Evolutionary conservation across 1,284 basidiomycete species (phyloP), one percentile per base, ranked within the genome.

Genomic region (Sporisorium sorghi): DNA sequence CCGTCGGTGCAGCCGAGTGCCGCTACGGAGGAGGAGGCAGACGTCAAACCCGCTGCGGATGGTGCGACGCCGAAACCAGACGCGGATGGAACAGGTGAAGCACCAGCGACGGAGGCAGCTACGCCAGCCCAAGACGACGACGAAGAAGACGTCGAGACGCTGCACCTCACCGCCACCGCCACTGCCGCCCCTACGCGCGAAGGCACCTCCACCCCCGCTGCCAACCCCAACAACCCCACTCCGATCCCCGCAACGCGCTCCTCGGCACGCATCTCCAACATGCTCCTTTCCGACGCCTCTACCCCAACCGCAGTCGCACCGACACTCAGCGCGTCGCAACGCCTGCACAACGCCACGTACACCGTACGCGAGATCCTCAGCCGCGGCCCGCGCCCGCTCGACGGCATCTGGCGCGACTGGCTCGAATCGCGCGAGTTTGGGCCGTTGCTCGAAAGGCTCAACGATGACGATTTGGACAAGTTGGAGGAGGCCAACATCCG

Each of bases 351-450:
- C 30, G 73, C 73, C 14, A 52, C 59, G 2, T 71, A 71, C 42
- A 78, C 72, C 7, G 65, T 81, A 14, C 67, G 76, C 6, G 79
- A 81, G 23, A 67, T 81, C 35, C 58, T 78, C n/a, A 63, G 77
- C 8, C 57, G 78, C 17, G 92, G 93, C 0, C 92, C 93, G 2
- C 91, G 92, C 82, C 87, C 88, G n/a, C 85, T 98, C 48, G 90
- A 89, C 81, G 92, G 93, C 60, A 91, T 95, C 1, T 99, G 95
- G 94, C 87, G 94, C 52, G 96, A 98, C 83, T 98, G 93, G 93
- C 88, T 88, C 54, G 96, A 98, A 81, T 90, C 91, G 33, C 91
- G 93, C 82, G 93, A 95, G 84, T 97, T 93, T 85, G 89, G 90
- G 66, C 97, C 96, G n/a, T 87, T 91, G 49, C 90, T 97, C 81